Evolutionary conservation across 2,329 filamentous ascomycete genomes (phyloP).

Genomic region (Beauveria brongniartii): DNA sequence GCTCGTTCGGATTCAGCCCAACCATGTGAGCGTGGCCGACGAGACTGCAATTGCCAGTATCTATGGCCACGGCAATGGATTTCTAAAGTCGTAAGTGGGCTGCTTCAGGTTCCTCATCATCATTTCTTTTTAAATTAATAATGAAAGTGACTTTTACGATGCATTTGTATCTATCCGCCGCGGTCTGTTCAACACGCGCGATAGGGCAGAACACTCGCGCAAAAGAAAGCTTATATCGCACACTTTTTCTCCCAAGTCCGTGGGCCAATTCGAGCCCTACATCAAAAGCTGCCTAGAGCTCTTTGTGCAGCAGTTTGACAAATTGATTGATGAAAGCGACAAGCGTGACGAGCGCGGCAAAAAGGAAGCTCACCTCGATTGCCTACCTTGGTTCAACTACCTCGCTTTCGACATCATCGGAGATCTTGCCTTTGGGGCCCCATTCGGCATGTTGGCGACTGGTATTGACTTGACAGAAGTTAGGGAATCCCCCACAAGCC

Average conservation of each 20-base stretch:
- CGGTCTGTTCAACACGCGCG: constrained; percentile 83
- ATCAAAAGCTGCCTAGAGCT: constrained; percentile 71
- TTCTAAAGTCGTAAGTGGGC: constrained; percentile 55
- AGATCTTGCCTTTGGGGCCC: constrained; percentile 42
- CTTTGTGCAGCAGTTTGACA: constrained; percentile 67
- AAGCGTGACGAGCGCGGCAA: constrained; percentile 46
- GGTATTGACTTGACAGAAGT: constrained; percentile 73
- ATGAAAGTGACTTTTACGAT: constrained; percentile 71
- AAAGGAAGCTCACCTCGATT: constrained; percentile 59
- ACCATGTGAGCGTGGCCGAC: constrained; percentile 77
- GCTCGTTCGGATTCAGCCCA: constrained; percentile 75
- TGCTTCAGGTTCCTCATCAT: rapidly evolving
- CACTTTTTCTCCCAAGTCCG: constrained; percentile 75
- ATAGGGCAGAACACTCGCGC: constrained; percentile 72
- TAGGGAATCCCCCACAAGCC: constrained; percentile 48
- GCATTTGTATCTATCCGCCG: constrained; percentile 81
- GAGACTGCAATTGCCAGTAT: constrained; percentile 66
- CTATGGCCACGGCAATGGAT: constrained; percentile 74
- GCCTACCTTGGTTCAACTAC: constrained; percentile 63
- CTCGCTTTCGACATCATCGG: constrained; percentile 46
- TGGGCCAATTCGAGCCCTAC: constrained; percentile 82
- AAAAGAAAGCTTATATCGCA: constrained; percentile 87
- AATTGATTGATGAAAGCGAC: constrained; percentile 39
- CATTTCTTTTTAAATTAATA: background rate
- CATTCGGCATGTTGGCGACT: constrained; percentile 61